Evolutionary conservation across 805 yeast genomes (phyloP), one percentile per base, ranked within the genome.

Genomic region (Metschnikowia drakensbergensis): DNA sequence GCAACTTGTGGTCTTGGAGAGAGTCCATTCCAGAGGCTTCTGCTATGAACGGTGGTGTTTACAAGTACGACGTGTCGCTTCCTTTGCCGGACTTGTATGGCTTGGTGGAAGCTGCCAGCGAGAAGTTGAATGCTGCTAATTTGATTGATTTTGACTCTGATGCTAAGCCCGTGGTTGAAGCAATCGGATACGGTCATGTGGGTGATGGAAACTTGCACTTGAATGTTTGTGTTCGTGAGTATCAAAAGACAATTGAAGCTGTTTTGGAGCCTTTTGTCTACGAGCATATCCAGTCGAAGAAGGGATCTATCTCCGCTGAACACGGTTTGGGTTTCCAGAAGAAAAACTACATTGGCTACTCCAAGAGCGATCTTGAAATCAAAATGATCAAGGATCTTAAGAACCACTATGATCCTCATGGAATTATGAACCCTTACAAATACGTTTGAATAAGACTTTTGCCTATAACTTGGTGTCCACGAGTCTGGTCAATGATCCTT

Each of bases 301-400:
- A 83, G 31, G 99, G 99, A 23, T 91, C 98, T 1, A 85, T 94
- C 46, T 86, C 96, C 50, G 99, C 99, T 27, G 99, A 94, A 68
- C 99, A 94, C 66, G 99, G 99, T 11, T 76, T 94, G 49, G 99
- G 99, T 0, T 88, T 94, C 80, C 97, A 92, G 62, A 94, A 94
- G 84, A 89, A 86, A 59, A 86, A 88, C 62, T 94, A 87, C 65
- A 78, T 92, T 57, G 84, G 84, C 7, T 94, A 92, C 72, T 79
- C 96, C 45, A 94, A 91, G 75, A 80, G 81, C 54, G 82, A 77
- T 9, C 71, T 72, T 45, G 91, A 89, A 65, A 80, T 94, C 51
- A 63, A 72, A 36, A 65, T 90, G 71, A 91, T 94, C 78, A 84
- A 83, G 64, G 82, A 82, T 35, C 68, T 94, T 58, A 94, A 92